Conservation (phyloP, 31 red algal species). For the Odonthalia washingtoniensis region DNA sequence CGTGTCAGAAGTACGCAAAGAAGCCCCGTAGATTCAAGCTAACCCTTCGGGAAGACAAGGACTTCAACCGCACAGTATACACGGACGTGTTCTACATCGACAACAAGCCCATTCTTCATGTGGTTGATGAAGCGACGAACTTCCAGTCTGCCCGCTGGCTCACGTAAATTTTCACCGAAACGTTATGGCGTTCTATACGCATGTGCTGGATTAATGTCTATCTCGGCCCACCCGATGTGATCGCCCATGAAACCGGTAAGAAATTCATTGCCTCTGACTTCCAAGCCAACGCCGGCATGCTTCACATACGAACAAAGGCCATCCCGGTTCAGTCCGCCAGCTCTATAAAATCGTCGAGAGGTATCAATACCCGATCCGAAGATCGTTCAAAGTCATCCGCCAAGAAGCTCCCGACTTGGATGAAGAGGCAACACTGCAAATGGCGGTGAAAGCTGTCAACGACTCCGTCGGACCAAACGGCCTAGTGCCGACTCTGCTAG, state of each 20-base stretch:
- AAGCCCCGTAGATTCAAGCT: slow-evolving; percentile 25
- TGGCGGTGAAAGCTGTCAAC: slow-evolving; percentile 44
- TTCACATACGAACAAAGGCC: slow-evolving; percentile 24
- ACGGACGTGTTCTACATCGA: slow-evolving; percentile 18
- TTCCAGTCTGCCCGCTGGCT: slow-evolving; percentile 43
- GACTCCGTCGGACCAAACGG: slow-evolving; percentile 42
- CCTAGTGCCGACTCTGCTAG: slow-evolving; percentile 26
- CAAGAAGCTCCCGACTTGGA: slow-evolving; percentile 1
- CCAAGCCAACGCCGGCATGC: slow-evolving; percentile 31
- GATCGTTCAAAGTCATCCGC: slow-evolving; percentile 16
- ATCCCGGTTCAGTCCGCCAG: slow-evolving; percentile 48
- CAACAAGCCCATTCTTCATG: slow-evolving; percentile 57
- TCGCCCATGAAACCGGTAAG: slow-evolving; percentile 29
- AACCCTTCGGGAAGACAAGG: slow-evolving; percentile 25
- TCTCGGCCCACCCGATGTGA: slow-evolving; percentile 30
- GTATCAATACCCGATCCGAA: slow-evolving; percentile 49
- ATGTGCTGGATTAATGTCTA: slow-evolving; percentile 32
- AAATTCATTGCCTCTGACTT: slow-evolving; percentile 10
- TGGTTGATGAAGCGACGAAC: slow-evolving; percentile 44
- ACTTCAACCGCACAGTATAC: slow-evolving; percentile 30
- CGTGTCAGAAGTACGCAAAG: slow-evolving; percentile 11
- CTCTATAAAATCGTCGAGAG: slow-evolving; percentile 54
- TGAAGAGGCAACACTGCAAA: neutral
- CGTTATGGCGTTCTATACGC: slow-evolving; percentile 8
- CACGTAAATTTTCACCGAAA: slow-evolving; percentile 3